Conservation (phyloP, 345 rosid genomes). For the Rhizophora apiculata region DNA sequence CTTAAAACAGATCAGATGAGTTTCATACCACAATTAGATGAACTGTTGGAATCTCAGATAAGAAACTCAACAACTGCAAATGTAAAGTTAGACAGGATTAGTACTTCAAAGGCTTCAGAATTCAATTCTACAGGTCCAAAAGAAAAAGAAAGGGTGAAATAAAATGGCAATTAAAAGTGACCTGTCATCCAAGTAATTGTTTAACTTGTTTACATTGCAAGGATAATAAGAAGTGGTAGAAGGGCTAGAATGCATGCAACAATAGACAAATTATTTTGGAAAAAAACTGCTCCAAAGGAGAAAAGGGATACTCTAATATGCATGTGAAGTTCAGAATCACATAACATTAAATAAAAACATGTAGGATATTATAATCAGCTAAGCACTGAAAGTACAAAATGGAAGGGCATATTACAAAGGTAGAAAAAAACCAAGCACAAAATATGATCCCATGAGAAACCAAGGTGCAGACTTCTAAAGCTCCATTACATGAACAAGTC, state of each 20-base stretch:
- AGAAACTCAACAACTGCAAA: slow-evolving; percentile 75
- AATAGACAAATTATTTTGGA: no score
- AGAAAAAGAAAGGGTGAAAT: slow-evolving; percentile 1
- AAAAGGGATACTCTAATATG: no score
- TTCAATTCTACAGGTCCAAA: not conserved
- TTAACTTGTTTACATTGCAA: no score
- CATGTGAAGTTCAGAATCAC: not conserved
- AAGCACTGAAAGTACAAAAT: not conserved
- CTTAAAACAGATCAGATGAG: slow-evolving; percentile 10
- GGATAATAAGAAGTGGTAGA: no score
- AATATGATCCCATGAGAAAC: not conserved
- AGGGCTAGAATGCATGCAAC: no score
- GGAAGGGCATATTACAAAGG: not conserved
- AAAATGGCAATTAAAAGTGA: not conserved
- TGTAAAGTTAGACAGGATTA: slow-evolving; percentile 24
- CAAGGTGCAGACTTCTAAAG: not conserved
- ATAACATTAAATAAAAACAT: not conserved
- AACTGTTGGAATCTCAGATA: slow-evolving; percentile 80
- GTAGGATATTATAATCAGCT: not conserved
- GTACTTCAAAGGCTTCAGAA: slow-evolving; percentile 8
- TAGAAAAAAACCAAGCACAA: not conserved
- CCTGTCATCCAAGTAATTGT: no score
- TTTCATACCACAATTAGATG: slow-evolving; percentile 80
- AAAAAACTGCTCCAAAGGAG: no score
- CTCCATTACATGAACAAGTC: not conserved